These are phyloP conservation scores for Cryphonectria nitschkei DNA, from an alignment of 2,329 filamentous ascomycete species.

Conservation along the genomic window DNA sequence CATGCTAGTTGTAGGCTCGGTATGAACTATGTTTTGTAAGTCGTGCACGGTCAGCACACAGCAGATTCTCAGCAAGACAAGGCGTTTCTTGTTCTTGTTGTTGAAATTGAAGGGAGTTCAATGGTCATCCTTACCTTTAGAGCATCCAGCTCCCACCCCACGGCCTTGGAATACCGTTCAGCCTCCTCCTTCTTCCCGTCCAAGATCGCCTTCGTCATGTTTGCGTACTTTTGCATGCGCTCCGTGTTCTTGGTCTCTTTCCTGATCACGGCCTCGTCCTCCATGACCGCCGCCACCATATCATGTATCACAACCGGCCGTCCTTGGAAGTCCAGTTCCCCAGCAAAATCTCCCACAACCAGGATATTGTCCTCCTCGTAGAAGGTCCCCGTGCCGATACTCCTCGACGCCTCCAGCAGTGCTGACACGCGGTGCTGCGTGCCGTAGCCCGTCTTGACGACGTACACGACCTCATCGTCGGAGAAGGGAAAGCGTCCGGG, in stretches of 20 bases:
- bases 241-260: conserved; percentile 39
- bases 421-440: conserved; percentile 52
- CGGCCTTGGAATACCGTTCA: conserved; percentile 41
- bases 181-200: conserved; percentile 45
- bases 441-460: conserved; percentile 61
- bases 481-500: conserved; percentile 49
- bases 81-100: too few species aligned
- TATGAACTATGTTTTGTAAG: conserved; percentile 48
- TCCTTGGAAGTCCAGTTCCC: conserved; percentile 34
- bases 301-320: conserved; percentile 43
- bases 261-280: conserved; percentile 34
- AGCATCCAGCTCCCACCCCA: conserved; percentile 55
- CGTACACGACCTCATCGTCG: conserved; percentile 51
- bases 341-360: conserved; percentile 56
- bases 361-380: conserved; percentile 47
- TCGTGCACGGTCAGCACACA: background rate
- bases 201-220: conserved; percentile 44
- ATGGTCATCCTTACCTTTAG: conserved; percentile 45
- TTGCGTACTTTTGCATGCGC: conserved; percentile 47
- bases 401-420: conserved; percentile 51
- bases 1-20: conserved; percentile 58
- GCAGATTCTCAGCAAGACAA: too few species aligned
- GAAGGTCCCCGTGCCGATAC: conserved; percentile 36
- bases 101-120: too few species aligned
- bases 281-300: conserved; percentile 41